Base-by-base conservation (phyloP, 345 rosid species). In the Dipteronia dyeriana region DNA sequence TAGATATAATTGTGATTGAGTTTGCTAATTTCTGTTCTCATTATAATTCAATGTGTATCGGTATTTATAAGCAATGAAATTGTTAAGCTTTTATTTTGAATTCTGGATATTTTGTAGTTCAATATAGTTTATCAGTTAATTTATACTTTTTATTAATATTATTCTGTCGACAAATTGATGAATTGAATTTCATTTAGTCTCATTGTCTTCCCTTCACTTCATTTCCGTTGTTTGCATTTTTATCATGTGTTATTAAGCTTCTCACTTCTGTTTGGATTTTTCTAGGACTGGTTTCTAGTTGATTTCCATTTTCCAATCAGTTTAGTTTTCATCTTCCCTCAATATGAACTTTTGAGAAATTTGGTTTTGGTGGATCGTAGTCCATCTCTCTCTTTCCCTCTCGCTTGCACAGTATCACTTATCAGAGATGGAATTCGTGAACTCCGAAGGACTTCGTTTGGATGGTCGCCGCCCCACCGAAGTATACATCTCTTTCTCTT, bases 401-500 rank as follows among this genome's bases (percentile, higher is more conserved):
- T 41, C 11, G 0, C 45, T 41, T 2, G 11, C 45, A 41, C 45
- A 9, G 9, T 41, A 9, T 41, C 45, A 41, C 45, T 41, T 51
- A 49, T 1, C 20, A 56, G 38, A 66, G 43, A 96, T 94, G 97
- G 97, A 94, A 76, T 94, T 69, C 76, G 91, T 92, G 38, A 96
- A 88, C 88, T 97, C 92, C 0, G 97, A 96, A 90, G 98, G 99
- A 67, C 88, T 88, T 76, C 85, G 97, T 34, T 78, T 88, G 38
- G 98, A 89, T 71, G 97, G 99, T 71, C 92, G 99, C 47, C 97
- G 95, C 39, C 95, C 92, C 69, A 75, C 88, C 76, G 98, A 95
- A 80, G 99, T 91, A 78, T 49, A 20, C 0, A 25, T 19, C 74
- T 39, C 56, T 25, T 70, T 76, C 56, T 41, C 61, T 43, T 41